Conservation (phyloP, 2,329 filamentous ascomycete genomes). For the Blumeria graminis region DNA sequence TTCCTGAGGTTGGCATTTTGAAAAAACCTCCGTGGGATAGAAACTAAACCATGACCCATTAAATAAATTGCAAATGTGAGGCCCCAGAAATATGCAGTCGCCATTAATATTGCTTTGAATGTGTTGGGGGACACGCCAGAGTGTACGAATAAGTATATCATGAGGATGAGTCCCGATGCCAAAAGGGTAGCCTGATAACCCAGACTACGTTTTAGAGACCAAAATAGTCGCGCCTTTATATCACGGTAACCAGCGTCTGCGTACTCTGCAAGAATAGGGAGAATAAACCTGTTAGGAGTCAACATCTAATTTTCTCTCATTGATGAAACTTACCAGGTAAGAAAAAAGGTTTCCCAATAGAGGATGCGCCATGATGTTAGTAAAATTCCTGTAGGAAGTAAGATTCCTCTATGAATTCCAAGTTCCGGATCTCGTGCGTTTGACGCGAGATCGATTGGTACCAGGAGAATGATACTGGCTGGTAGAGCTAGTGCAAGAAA, state of each 20-base stretch:
- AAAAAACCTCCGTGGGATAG: constrained; percentile 62
- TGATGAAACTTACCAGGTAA: constrained; percentile 50
- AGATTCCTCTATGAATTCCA: constrained; percentile 52
- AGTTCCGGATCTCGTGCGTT: constrained; percentile 45
- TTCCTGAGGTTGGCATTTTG: constrained; percentile 55
- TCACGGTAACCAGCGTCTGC: constrained; percentile 84
- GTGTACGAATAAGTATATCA: constrained; percentile 62
- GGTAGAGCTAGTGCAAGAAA: constrained; percentile 92
- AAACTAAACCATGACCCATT: constrained; percentile 91
- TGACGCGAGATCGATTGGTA: constrained; percentile 87
- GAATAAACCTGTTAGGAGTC: constrained; percentile 40
- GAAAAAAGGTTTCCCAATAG: constrained; percentile 88
- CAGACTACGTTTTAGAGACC: constrained; percentile 69
- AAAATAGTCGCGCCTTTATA: constrained; percentile 53
- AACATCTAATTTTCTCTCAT: neutral
- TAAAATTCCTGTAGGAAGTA: constrained; percentile 56
- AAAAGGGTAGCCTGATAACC: constrained; percentile 71
- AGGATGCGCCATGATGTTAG: constrained; percentile 82
- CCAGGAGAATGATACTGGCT: constrained; percentile 70
- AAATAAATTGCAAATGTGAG: constrained; percentile 80
- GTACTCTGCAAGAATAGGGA: constrained; percentile 84
- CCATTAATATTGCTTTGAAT: constrained; percentile 73
- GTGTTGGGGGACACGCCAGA: constrained; percentile 49
- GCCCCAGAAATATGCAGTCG: constrained; percentile 83
- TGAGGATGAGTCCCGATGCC: constrained; percentile 40